phyloP scores from a whole-genome alignment of 23 red algal species.

The Gracilaria vermiculophylla region DNA sequence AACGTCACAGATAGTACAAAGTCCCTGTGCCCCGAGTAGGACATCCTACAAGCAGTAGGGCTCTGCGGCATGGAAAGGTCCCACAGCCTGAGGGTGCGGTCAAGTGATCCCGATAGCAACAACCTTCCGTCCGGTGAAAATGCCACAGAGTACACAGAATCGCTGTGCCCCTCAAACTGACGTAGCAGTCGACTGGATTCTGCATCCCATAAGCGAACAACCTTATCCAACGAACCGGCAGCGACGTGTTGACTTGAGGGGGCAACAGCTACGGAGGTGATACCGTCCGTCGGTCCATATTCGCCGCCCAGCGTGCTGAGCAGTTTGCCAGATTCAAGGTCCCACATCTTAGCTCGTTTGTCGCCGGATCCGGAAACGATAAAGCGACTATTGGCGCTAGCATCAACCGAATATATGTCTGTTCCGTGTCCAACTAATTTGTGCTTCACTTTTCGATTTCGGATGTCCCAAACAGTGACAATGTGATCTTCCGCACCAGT shows the following conservation, averaged over 20 bases:
- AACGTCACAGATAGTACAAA: constrained; percentile 96
- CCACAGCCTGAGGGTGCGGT: constrained; percentile 94
- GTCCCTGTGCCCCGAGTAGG: constrained; percentile 87
- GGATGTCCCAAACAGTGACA: constrained; percentile 89
- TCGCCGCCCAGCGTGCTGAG: constrained; percentile 69
- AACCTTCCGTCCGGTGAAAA: constrained; percentile 85
- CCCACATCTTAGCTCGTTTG: constrained; percentile 87
- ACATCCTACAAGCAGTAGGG: constrained; percentile 45
- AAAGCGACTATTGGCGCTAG: constrained; percentile 71
- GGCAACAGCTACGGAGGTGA: constrained; percentile 83
- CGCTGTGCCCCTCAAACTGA: constrained; percentile 80
- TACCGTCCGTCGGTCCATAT: constrained; percentile 79
- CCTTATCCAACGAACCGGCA: constrained; percentile 91
- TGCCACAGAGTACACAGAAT: constrained; percentile 94
- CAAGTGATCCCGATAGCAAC: constrained; percentile 87
- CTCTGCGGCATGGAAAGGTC: constrained; percentile 61
- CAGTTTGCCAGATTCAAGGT: constrained; percentile 73
- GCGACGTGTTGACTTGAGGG: constrained; percentile 81
- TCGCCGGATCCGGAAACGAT: constrained; percentile 88
- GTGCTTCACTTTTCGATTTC: constrained; percentile 71
- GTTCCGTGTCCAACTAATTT: constrained; percentile 68
- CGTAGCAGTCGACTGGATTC: constrained; percentile 57
- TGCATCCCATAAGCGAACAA: constrained; percentile 93
- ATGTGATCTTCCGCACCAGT: constrained; percentile 89
- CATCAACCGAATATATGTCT: constrained; percentile 94